phyloP scores from a whole-genome alignment of 306 rosid genomes.

The Corylus avellana region DNA sequence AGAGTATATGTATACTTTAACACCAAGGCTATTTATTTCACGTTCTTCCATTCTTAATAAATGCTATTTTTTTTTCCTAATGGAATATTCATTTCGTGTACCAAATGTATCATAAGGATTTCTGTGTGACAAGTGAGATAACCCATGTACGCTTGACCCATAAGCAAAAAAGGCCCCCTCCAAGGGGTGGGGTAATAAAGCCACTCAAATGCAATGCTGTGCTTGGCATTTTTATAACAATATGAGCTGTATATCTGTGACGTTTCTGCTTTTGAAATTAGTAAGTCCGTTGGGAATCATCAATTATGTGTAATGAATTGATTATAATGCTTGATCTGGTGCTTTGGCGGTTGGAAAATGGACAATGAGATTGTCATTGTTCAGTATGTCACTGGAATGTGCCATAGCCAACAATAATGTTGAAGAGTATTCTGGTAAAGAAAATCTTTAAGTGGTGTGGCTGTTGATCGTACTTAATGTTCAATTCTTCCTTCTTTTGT shows the following conservation, averaged over 20 bases:
- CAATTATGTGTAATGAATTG: neutral
- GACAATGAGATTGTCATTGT: neutral
- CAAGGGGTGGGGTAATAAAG: no score
- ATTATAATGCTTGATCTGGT: neutral
- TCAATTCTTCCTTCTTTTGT: neutral
- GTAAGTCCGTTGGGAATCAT: no score
- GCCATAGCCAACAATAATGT: neutral
- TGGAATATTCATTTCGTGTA: no score
- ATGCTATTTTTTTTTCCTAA: no score
- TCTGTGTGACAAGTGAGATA: neutral
- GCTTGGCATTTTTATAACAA: neutral
- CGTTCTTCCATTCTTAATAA: no score
- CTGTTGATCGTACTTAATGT: neutral
- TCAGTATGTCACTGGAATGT: neutral
- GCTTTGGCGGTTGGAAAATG: neutral
- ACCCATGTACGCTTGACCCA: neutral
- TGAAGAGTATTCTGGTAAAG: neutral
- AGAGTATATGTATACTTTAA: no score
- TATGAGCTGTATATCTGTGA: neutral
- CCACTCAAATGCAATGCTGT: neutral
- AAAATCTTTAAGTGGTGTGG: neutral
- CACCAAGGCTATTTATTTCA: no score
- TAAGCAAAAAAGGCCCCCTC: no score
- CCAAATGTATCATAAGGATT: neutral
- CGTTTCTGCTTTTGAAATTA: no score